Evolutionary conservation across 495 filamentous ascomycete genomes (phyloP).

Genomic region (Pyrenula massariospora): DNA sequence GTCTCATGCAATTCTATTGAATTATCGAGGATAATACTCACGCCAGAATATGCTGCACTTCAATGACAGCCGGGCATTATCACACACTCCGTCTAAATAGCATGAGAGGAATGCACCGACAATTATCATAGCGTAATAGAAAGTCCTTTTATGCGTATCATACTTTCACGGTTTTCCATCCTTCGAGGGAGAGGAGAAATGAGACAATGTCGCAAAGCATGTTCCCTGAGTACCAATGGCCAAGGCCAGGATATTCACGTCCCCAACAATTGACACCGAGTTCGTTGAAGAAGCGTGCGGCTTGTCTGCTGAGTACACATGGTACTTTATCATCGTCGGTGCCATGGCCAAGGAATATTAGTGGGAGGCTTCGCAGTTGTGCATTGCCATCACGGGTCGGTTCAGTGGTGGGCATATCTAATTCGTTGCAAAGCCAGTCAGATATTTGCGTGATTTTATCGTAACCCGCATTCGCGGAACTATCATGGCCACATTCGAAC

Average conservation of each 20-base stretch:
- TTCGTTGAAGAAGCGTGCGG: slow-evolving; percentile 19
- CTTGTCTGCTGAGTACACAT: slow-evolving; percentile 19
- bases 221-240: slow-evolving; percentile 38
- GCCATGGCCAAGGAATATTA: slow-evolving; percentile 36
- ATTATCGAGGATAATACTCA: no score
- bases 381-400: not conserved
- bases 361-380: slow-evolving; percentile 11
- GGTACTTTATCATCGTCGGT: slow-evolving; percentile 32
- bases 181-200: slow-evolving; percentile 15
- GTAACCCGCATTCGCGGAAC: not conserved
- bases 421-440: not conserved
- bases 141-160: no score
- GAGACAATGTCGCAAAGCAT: slow-evolving; percentile 30
- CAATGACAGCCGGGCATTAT: no score
- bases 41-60: no score
- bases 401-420: not conserved
- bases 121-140: no score
- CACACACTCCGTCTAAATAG: no score
- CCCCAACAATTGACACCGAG: slow-evolving; percentile 27
- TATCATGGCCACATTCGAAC: not conserved
- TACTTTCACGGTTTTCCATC: no score
- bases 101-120: no score
- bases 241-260: slow-evolving; percentile 31
- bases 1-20: no score
- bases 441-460: not conserved